A percentile compares a stretch with the other conserved stretches of the same genome.
phyloP scores from a whole-genome alignment of 192 early-diverging fungal genomes.

The Thamnidium elegans region DNA sequence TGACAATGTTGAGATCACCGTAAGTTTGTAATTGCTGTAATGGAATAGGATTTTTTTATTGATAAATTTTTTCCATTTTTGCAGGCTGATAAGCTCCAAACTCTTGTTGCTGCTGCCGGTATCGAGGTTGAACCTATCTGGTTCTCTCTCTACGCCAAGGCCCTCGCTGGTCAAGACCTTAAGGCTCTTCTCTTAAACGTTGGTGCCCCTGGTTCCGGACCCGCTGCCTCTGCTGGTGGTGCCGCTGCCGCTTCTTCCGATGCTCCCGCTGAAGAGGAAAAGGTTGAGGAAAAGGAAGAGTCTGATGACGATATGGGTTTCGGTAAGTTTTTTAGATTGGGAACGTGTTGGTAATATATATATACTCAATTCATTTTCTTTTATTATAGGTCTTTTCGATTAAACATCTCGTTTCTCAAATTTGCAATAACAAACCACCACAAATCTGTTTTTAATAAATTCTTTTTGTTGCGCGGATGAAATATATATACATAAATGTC shows the following conservation, averaged over 20 bases:
- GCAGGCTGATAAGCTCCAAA: constrained; percentile 90
- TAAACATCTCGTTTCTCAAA: constrained; percentile 11
- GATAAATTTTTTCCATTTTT: not conserved
- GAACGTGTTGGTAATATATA: not conserved
- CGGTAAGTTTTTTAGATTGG: constrained; percentile 50
- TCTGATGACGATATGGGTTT: constrained; percentile 83
- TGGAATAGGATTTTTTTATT: not conserved
- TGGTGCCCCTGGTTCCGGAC: constrained; percentile 63
- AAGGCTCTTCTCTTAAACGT: constrained; percentile 87
- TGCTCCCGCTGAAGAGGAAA: constrained; percentile 41
- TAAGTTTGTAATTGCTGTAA: constrained; percentile 46
- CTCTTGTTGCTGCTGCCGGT: constrained; percentile 90
- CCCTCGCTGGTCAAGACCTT: constrained; percentile 91
- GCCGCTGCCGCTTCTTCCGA: constrained; percentile 43
- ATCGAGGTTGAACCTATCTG: constrained; percentile 92
- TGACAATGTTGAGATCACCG: constrained; percentile 95
- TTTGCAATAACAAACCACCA: not conserved
- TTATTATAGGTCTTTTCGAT: constrained; percentile 25
- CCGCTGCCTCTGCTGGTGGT: constrained; percentile 36
- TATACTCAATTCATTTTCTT: not conserved
- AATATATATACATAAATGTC: too few relatives aligned
- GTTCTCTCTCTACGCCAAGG: constrained; percentile 97
- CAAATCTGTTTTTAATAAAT: too few relatives aligned
- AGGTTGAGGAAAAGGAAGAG: constrained; percentile 69
- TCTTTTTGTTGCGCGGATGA: too few relatives aligned